Evolutionary conservation across 345 rosid species (phyloP).

Genomic region (Populus tremula): DNA sequence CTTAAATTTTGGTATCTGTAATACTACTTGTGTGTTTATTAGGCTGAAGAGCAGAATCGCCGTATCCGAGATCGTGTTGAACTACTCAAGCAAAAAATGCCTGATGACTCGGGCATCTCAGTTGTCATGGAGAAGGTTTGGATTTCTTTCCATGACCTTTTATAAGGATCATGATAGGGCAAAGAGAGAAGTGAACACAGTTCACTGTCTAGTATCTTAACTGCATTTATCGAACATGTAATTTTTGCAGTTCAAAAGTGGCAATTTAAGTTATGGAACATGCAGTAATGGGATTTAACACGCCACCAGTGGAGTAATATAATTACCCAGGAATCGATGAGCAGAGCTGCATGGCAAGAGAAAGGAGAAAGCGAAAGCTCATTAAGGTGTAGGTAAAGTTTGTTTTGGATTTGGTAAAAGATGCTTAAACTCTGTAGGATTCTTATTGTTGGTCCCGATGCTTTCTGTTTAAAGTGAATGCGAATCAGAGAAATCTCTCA

Average conservation of each 20-base stretch:
- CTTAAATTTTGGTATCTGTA: neutral
- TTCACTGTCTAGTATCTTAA: no score
- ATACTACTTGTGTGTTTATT: neutral
- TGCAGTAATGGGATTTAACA: slow-evolving; percentile 8
- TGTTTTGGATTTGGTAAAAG: neutral
- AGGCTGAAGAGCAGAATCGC: slow-evolving; percentile 66
- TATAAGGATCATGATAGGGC: neutral
- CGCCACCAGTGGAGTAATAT: neutral
- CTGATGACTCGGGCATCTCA: slow-evolving; percentile 32
- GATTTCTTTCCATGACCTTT: neutral
- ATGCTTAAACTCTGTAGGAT: neutral
- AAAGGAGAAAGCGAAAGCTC: neutral
- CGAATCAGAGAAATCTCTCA: neutral
- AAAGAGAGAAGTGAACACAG: neutral
- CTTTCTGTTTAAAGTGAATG: neutral
- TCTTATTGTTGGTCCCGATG: neutral
- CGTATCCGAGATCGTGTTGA: slow-evolving; percentile 35
- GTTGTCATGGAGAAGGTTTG: slow-evolving; percentile 47
- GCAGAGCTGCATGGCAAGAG: neutral
- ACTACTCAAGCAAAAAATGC: slow-evolving; percentile 40
- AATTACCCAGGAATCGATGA: neutral
- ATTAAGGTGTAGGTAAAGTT: neutral
- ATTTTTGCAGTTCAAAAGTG: slow-evolving; percentile 42
- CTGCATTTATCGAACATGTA: neutral
- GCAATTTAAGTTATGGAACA: slow-evolving; percentile 26